phyloP scores from a whole-genome alignment of 176 grass and related monocot species.

The Carex cristatella region DNA sequence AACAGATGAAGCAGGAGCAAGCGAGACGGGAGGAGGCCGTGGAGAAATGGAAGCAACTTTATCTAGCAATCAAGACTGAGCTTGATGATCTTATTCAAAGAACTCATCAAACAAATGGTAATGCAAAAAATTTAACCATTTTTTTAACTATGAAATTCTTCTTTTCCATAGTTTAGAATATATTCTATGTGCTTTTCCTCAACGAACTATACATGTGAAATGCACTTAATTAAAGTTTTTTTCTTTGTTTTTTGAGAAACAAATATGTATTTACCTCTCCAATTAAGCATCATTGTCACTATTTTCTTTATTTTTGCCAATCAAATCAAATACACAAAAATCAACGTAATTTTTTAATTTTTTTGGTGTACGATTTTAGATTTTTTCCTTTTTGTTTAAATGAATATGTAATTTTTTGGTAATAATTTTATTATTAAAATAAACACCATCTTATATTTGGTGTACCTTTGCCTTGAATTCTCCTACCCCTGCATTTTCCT shows the following conservation, averaged over 20 bases:
- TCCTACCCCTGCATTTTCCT: neutral
- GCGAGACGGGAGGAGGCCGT: slow-evolving; percentile 35
- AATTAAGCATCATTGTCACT: neutral
- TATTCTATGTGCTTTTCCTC: neutral
- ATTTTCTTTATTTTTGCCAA: neutral
- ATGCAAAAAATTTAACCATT: neutral
- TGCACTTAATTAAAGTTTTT: neutral
- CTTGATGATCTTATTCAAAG: slow-evolving; percentile 48
- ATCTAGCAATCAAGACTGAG: slow-evolving; percentile 48
- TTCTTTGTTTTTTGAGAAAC: neutral
- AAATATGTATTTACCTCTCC: neutral
- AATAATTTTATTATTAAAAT: neutral
- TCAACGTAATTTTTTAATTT: too few species aligned
- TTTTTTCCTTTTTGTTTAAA: neutral
- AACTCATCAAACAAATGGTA: slow-evolving; percentile 35
- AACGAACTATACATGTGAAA: neutral
- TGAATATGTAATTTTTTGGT: neutral
- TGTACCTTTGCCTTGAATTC: neutral
- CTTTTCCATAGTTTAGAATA: neutral
- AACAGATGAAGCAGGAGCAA: slow-evolving; percentile 38
- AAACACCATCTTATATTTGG: neutral
- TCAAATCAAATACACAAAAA: neutral
- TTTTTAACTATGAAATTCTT: neutral
- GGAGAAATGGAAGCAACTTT: slow-evolving; percentile 48
- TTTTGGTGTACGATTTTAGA: neutral